Conservation (phyloP, 2,329 filamentous ascomycete species). For the Didymella exigua region DNA sequence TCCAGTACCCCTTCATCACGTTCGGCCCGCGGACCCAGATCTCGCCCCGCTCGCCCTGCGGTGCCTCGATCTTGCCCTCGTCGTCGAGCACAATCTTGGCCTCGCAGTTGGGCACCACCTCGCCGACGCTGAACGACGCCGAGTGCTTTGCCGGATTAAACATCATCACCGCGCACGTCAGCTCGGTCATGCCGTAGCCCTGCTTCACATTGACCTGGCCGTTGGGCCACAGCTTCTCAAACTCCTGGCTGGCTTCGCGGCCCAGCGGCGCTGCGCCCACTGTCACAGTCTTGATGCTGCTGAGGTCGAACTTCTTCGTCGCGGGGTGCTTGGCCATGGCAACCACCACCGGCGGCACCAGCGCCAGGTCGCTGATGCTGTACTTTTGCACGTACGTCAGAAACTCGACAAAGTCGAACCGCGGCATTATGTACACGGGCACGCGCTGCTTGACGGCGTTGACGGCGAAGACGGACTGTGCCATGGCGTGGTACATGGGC, state of each 20-base stretch:
- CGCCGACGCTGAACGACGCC: slow-evolving; percentile 63
- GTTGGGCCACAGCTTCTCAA: slow-evolving; percentile 61
- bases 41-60: slow-evolving; percentile 65
- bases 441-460: slow-evolving; percentile 61
- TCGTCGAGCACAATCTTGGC: slow-evolving; percentile 68
- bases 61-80: slow-evolving; percentile 58
- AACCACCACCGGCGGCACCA: slow-evolving; percentile 78
- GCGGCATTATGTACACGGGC: slow-evolving; percentile 77
- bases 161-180: slow-evolving; percentile 71
- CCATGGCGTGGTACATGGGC: slow-evolving; percentile 62
- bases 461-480: slow-evolving; percentile 72
- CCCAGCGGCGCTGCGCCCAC: slow-evolving; percentile 72
- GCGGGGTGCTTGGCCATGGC: slow-evolving; percentile 73
- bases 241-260: slow-evolving; percentile 54
- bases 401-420: slow-evolving; percentile 77
- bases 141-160: slow-evolving; percentile 63
- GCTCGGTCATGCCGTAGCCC: slow-evolving; percentile 89
- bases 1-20: slow-evolving; percentile 79
- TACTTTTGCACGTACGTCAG: slow-evolving; percentile 70
- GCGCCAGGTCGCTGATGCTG: slow-evolving; percentile 68
- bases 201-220: slow-evolving; percentile 64
- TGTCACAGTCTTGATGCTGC: slow-evolving; percentile 63
- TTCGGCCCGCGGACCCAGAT: slow-evolving; percentile 75
- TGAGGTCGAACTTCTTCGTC: slow-evolving; percentile 70
- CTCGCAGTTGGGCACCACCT: slow-evolving; percentile 71